Percentiles rank a stretch among this genome's conserved stretches.
phyloP scores from a whole-genome alignment of 371 early-diverging fungal species.

The Chytridiales sp. region DNA sequence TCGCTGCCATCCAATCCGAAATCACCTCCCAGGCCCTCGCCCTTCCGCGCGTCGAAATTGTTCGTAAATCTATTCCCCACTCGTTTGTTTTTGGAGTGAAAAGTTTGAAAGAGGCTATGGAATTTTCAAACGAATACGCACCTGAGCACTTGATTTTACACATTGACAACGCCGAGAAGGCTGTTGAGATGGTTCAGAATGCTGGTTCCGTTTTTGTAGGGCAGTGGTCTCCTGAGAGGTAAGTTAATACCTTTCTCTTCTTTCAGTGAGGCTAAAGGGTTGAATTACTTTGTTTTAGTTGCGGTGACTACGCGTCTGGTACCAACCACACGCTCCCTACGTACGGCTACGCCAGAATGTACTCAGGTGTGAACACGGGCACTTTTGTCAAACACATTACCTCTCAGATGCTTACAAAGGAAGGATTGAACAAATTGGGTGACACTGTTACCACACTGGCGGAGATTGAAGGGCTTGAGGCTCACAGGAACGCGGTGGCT shows the following conservation, averaged over 20 bases:
- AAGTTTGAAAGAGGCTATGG: conserved; percentile 74
- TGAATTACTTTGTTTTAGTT: conserved; percentile 49
- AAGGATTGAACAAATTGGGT: conserved; percentile 83
- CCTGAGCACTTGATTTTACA: conserved; percentile 98
- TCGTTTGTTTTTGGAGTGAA: conserved; percentile 70
- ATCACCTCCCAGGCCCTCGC: conserved; percentile 78
- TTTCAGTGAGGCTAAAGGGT: not conserved
- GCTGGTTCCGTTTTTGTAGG: conserved; percentile 98
- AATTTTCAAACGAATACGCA: conserved; percentile 91
- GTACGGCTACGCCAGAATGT: conserved; percentile 96
- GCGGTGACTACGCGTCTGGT: conserved; percentile 98
- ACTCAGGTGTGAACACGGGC: conserved; percentile 92
- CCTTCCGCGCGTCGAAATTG: conserved; percentile 87
- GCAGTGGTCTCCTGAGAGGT: conserved; percentile 91
- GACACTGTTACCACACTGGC: conserved; percentile 91
- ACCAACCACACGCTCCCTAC: conserved; percentile 99
- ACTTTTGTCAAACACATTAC: conserved; percentile 97
- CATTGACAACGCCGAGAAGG: conserved; percentile 66
- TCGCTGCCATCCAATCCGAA: conserved; percentile 74
- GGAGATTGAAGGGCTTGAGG: conserved; percentile 91
- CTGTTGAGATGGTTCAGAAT: conserved; percentile 69
- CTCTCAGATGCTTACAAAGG: conserved; percentile 82
- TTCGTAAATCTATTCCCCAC: conserved; percentile 83
- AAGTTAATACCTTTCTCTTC: conserved; percentile 15
- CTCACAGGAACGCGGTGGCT: conserved; percentile 94